Percentiles rank a stretch among this genome's conserved stretches.
These are phyloP conservation scores for Cyamopsis tetragonoloba DNA, from an alignment of 306 rosid species.

Conservation along the genomic window DNA sequence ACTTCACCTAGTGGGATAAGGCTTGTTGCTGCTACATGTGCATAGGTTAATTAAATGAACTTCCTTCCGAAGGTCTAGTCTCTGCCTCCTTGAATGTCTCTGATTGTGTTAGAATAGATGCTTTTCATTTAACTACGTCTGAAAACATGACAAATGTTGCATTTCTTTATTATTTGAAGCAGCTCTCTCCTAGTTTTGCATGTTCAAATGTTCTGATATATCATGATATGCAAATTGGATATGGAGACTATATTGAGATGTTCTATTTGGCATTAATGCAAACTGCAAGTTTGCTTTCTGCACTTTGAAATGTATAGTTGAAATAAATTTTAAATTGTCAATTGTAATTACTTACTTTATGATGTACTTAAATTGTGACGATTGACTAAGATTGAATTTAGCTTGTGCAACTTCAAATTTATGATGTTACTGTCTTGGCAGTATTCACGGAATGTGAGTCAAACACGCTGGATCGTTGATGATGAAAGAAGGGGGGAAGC, in stretches of 20 bases:
- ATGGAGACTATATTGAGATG: neutral
- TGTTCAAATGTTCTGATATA: neutral
- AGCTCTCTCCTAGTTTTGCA: neutral
- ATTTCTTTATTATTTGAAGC: neutral
- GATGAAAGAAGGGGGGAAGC: slow-evolving; percentile 98
- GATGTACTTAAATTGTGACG: slow-evolving; percentile 3
- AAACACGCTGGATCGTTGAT: slow-evolving; percentile 88
- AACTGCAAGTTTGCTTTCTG: slow-evolving; percentile 3
- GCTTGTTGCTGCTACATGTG: no score
- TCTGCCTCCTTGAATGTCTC: neutral
- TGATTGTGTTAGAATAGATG: neutral
- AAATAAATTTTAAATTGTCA: neutral
- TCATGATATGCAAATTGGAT: neutral
- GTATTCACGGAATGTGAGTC: slow-evolving; percentile 97
- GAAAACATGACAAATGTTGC: neutral
- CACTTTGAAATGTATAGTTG: neutral
- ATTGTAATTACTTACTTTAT: no score
- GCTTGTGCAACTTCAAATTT: slow-evolving; percentile 23
- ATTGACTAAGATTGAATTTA: slow-evolving; percentile 14
- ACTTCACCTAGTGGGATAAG: no score
- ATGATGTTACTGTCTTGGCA: slow-evolving; percentile 37
- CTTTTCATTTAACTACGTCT: neutral
- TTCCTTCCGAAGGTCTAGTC: no score
- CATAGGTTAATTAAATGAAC: no score
- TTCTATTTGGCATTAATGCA: neutral